A percentile compares a stretch with the other conserved stretches of the same genome.
Conservation (phyloP, 106 monocot genomes). For the Dioscorea zingiberensis region DNA sequence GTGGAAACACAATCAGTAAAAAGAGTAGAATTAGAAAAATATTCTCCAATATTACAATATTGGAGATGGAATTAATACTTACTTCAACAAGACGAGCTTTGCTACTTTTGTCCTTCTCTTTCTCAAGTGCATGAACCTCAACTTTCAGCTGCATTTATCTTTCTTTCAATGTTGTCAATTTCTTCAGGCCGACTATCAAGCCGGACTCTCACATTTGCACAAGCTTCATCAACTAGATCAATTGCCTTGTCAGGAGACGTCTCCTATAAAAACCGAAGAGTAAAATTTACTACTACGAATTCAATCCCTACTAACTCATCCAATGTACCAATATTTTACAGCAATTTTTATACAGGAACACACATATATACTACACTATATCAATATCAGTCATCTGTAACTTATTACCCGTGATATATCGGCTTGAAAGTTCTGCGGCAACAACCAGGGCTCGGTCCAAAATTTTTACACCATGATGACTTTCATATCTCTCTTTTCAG, state of each 20-base stretch:
- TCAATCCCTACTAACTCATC: too few species aligned
- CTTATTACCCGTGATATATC: constrained; percentile 46
- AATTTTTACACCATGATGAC: constrained; percentile 57
- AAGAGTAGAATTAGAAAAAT: too few species aligned
- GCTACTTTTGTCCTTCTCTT: constrained; percentile 92
- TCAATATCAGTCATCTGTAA: too few species aligned
- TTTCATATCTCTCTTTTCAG: constrained; percentile 65
- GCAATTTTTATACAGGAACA: too few species aligned
- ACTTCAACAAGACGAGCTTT: constrained; percentile 84
- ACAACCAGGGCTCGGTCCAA: constrained; percentile 60
- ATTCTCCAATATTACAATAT: too few species aligned
- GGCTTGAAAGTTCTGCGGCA: constrained; percentile 57
- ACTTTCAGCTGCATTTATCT: constrained; percentile 82
- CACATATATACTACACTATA: too few species aligned
- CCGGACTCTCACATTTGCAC: constrained; percentile 82
- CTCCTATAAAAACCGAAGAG: constrained; percentile 21
- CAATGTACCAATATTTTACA: too few species aligned
- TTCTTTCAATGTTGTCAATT: constrained; percentile 68
- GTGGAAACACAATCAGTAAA: too few species aligned
- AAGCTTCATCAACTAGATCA: constrained; percentile 90
- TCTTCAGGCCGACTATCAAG: constrained; percentile 76
- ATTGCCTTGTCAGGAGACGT: constrained; percentile 92
- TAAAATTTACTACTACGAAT: not conserved
- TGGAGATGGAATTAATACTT: not conserved
- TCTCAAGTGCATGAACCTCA: constrained; percentile 87